Conservation (phyloP, 768 basidiomycete genomes). For the Boletus tylopilopsis region DNA sequence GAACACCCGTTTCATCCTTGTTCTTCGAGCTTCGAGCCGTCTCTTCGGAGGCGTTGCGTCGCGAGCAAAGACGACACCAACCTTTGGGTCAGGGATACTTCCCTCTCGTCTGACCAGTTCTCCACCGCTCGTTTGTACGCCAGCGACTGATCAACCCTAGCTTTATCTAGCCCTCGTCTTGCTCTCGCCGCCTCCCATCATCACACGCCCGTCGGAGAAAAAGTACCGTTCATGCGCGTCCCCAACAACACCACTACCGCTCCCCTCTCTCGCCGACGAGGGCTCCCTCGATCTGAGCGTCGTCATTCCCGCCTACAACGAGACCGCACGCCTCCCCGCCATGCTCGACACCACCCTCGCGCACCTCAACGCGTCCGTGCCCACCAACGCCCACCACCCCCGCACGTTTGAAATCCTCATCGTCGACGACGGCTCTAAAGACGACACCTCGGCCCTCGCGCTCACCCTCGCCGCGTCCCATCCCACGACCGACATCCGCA, state of each 20-base stretch:
- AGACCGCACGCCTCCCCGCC: conserved; percentile 70
- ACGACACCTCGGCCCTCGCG: conserved; percentile 66
- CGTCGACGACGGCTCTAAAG: conserved; percentile 86
- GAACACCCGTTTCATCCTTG: conserved; percentile 82
- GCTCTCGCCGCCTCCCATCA: conserved; percentile 69
- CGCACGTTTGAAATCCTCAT: conserved; percentile 80
- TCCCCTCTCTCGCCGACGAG: conserved; percentile 53
- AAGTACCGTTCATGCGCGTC: conserved; percentile 59
- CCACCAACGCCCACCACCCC: conserved; percentile 9
- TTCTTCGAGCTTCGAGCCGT: conserved; percentile 79
- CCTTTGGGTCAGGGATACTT: conserved; percentile 42
- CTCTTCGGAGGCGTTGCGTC: conserved; percentile 45
- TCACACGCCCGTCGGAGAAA: conserved; percentile 63
- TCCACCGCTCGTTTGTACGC: background rate
- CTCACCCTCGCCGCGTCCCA: conserved; percentile 60
- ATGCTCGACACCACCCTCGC: conserved; percentile 80
- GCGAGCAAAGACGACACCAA: conserved; percentile 62
- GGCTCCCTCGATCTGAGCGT: conserved; percentile 70
- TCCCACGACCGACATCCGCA: conserved; percentile 59
- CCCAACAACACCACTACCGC: conserved; percentile 49
- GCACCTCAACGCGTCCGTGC: conserved; percentile 45
- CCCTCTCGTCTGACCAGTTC: conserved; percentile 36
- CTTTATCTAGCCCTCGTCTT: conserved; percentile 65
- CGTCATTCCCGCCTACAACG: conserved; percentile 91
- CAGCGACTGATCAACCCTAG: conserved; percentile 38